Evolutionary conservation across 352 stramenopile species (phyloP).

Genomic region (Pythium guiyangense): DNA sequence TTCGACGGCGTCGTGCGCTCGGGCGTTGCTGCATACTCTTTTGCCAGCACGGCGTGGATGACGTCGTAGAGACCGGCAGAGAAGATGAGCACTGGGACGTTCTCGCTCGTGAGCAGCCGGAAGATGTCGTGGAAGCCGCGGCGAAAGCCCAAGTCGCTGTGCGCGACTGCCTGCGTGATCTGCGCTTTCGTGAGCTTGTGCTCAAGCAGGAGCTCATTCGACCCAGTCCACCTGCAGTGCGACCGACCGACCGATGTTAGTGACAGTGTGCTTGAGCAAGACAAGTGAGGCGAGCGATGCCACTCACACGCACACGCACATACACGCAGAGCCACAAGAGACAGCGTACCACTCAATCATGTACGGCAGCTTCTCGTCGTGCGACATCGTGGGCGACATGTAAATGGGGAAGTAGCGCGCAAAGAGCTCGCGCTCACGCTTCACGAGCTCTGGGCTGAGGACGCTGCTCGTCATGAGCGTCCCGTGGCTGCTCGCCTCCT

Average conservation of each 20-base stretch:
- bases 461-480: constrained; percentile 45
- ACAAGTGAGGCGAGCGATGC: too few species aligned
- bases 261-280: constrained; percentile 17
- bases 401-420: constrained; percentile 79
- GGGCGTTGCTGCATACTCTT: constrained; percentile 34
- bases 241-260: constrained; percentile 20
- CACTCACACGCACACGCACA: too few species aligned
- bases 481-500: constrained; percentile 23
- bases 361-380: constrained; percentile 72
- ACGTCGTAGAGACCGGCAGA: constrained; percentile 74
- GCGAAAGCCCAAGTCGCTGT: constrained; percentile 51
- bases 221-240: constrained; percentile 50
- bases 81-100: constrained; percentile 63
- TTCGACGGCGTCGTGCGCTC: constrained; percentile 35
- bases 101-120: constrained; percentile 21
- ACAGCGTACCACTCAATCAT: constrained; percentile 65
- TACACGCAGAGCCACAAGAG: too few species aligned
- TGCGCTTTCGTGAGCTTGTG: constrained; percentile 43
- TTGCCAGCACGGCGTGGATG: constrained; percentile 70
- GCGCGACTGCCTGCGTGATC: constrained; percentile 37
- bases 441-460: constrained; percentile 29
- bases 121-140: constrained; percentile 45
- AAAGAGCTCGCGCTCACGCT: constrained; percentile 40
- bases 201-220: constrained; percentile 50
- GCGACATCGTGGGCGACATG: constrained; percentile 39